Conservation (phyloP, 352 stramenopile genomes). For the Globisporangium echinulatum region DNA sequence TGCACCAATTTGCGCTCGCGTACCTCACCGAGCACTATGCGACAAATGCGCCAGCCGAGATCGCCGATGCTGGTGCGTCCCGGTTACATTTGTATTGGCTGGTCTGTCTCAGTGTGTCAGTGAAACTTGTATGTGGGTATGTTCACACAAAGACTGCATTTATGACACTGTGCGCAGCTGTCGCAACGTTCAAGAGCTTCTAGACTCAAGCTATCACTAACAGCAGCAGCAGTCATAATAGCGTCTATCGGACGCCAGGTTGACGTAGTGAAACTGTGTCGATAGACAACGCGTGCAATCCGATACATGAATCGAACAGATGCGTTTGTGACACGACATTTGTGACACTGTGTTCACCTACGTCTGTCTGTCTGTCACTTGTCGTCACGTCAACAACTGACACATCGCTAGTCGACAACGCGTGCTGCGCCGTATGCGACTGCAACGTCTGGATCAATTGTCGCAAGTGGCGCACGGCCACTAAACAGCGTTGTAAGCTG, state of each 20-base stretch:
- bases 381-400: neutral
- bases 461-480: slow-evolving; percentile 30
- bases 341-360: neutral
- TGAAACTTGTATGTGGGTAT: no score
- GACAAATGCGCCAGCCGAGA: slow-evolving; percentile 24
- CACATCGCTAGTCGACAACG: slow-evolving; percentile 29
- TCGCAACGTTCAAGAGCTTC: slow-evolving; percentile 25
- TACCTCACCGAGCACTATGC: slow-evolving; percentile 37
- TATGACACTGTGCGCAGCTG: slow-evolving; percentile 6
- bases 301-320: no score
- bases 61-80: slow-evolving; percentile 35
- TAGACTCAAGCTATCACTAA: slow-evolving; percentile 4
- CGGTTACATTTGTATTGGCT: no score
- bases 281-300: no score
- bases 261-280: no score
- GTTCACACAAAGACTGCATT: no score
- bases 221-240: no score
- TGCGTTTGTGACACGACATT: no score
- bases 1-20: slow-evolving; percentile 42
- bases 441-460: slow-evolving; percentile 65
- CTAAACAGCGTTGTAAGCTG: slow-evolving; percentile 42
- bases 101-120: neutral
- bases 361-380: neutral
- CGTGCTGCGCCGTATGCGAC: slow-evolving; percentile 57
- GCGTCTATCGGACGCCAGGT: no score